Conservation (phyloP, 495 filamentous ascomycete species). For the Staphylotrichum tortipilum region DNA sequence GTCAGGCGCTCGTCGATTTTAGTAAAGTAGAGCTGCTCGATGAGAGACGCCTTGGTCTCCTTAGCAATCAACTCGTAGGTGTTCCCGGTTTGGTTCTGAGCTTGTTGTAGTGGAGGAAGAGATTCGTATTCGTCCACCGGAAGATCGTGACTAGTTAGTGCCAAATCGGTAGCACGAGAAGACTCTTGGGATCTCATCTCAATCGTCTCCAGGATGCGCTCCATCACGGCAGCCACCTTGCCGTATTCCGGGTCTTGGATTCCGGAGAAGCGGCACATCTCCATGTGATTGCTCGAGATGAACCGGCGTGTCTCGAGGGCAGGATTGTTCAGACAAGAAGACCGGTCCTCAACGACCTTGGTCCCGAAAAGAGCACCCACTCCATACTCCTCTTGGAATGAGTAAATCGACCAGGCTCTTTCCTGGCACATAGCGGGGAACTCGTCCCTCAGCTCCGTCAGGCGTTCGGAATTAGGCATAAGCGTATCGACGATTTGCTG, state of each 20-base stretch:
- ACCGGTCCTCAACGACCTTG: slow-evolving; percentile 8
- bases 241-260: slow-evolving; percentile 7
- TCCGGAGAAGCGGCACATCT: slow-evolving; percentile 13
- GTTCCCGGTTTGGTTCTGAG: not conserved
- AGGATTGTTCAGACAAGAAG: slow-evolving; percentile 10
- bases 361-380: not conserved
- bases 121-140: not conserved
- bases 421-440: slow-evolving; percentile 6
- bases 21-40: slow-evolving; percentile 19
- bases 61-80: not conserved
- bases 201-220: not conserved
- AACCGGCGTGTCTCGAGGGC: slow-evolving; percentile 6
- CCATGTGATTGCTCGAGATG: slow-evolving; percentile 15
- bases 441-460: slow-evolving; percentile 5
- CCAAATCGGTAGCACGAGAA: too few species aligned
- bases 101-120: not conserved
- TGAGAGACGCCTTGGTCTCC: not conserved
- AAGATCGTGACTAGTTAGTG: not conserved
- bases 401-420: not conserved
- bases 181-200: too few species aligned
- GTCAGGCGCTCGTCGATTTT: slow-evolving; percentile 27
- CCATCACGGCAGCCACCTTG: slow-evolving; percentile 10
- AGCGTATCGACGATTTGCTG: slow-evolving; percentile 7
- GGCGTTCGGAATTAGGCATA: not conserved
- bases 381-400: slow-evolving; percentile 9